phyloP scores from a whole-genome alignment of 2,329 filamentous ascomycete genomes.

The Ascochyta koolunga region DNA sequence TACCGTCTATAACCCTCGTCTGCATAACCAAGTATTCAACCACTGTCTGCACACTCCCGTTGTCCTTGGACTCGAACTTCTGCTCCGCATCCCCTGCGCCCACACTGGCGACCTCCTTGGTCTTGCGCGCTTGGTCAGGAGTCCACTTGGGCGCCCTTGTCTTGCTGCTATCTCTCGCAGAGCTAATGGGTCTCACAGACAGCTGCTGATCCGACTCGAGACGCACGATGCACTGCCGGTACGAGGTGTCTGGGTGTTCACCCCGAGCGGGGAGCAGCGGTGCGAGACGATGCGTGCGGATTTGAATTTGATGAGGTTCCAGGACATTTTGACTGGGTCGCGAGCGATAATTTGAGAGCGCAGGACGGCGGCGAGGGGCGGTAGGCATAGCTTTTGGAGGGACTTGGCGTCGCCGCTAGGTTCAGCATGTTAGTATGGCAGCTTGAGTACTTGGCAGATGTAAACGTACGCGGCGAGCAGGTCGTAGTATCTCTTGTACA shows the following conservation, averaged over 20 bases:
- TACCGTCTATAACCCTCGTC: conserved; percentile 53
- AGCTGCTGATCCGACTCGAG: conserved; percentile 32
- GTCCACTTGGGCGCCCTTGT: conserved; percentile 1
- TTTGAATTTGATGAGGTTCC: conserved; percentile 27
- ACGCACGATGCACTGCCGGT: conserved; percentile 36
- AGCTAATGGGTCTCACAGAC: not conserved
- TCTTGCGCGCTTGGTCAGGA: not conserved
- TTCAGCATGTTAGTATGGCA: conserved; percentile 6
- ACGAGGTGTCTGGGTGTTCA: conserved; percentile 28
- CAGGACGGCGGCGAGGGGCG: conserved; percentile 60
- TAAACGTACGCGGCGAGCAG: conserved; percentile 58
- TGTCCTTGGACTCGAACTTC: conserved; percentile 1
- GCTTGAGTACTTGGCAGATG: not conserved
- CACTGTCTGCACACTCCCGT: conserved; percentile 42
- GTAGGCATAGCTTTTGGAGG: conserved; percentile 58
- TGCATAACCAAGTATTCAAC: conserved; percentile 71
- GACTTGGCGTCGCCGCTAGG: conserved; percentile 27
- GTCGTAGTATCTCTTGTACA: conserved; percentile 67
- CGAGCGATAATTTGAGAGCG: conserved; percentile 61
- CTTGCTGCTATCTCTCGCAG: not conserved
- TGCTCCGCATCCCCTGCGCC: not conserved
- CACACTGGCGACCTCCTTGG: conserved; percentile 31
- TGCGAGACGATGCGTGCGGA: conserved; percentile 62
- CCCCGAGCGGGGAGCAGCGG: conserved; percentile 56
- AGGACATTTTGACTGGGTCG: conserved; percentile 55